A percentile compares a stretch with the other conserved stretches of the same genome.
Conservation (phyloP, 345 rosid species). For the Trapa incisa region DNA sequence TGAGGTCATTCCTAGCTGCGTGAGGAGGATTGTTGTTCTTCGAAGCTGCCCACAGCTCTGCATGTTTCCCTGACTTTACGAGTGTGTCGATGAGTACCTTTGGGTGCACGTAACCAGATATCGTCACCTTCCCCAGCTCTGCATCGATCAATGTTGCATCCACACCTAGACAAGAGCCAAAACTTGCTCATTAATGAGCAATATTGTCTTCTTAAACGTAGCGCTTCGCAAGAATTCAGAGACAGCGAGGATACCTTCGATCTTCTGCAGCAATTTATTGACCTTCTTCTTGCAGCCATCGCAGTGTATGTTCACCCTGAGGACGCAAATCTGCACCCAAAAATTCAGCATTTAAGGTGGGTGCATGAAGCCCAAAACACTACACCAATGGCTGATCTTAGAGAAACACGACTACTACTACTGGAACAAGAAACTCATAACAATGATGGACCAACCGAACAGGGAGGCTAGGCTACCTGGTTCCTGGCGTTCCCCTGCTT, state of each 20-base stretch:
- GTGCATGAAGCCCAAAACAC: too few species aligned
- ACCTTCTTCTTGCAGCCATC: slow-evolving; percentile 89
- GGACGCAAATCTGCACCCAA: slow-evolving; percentile 61
- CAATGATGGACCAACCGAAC: not conserved
- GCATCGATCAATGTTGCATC: slow-evolving; percentile 45
- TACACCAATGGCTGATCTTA: not conserved
- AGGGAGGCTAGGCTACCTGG: not conserved
- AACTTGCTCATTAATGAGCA: not conserved
- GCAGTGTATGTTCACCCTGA: slow-evolving; percentile 81
- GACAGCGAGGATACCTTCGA: slow-evolving; percentile 37
- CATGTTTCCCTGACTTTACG: slow-evolving; percentile 78
- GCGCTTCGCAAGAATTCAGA: too few species aligned
- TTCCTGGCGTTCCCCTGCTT: slow-evolving; percentile 7
- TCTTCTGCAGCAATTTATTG: slow-evolving; percentile 61
- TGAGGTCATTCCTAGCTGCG: slow-evolving; percentile 18
- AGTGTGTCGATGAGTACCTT: slow-evolving; percentile 57
- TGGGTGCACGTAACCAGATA: slow-evolving; percentile 75
- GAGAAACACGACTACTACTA: not conserved
- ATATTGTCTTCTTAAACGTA: not conserved
- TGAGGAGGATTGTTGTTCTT: slow-evolving; percentile 24
- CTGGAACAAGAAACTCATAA: not conserved
- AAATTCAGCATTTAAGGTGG: not conserved
- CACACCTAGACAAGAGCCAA: slow-evolving; percentile 43
- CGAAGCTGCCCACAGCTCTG: slow-evolving; percentile 58
- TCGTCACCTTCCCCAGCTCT: slow-evolving; percentile 81